These are phyloP conservation scores for Croton laevigatus DNA, from an alignment of 441 rosid genomes.

Conservation along the genomic window DNA sequence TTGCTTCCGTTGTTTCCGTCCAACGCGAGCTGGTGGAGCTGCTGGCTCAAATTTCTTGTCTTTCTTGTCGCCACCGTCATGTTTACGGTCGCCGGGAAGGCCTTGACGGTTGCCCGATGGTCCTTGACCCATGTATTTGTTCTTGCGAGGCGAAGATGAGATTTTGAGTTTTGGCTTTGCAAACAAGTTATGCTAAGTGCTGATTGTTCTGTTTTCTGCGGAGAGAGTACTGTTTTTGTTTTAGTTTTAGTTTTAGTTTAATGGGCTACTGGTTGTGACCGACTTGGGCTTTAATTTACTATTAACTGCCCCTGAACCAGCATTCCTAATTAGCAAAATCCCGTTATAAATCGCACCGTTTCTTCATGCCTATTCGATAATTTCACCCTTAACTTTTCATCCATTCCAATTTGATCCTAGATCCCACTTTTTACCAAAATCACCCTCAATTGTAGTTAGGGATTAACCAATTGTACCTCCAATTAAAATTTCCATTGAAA, in stretches of 20 bases:
- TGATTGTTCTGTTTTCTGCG: too few relatives aligned
- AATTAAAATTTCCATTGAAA: too few relatives aligned
- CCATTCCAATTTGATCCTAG: too few relatives aligned
- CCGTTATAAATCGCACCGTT: too few relatives aligned
- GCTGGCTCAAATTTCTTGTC: constrained; percentile 61
- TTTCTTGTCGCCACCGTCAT: constrained; percentile 31
- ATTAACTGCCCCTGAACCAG: too few relatives aligned
- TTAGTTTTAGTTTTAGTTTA: neutral
- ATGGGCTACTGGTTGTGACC: neutral
- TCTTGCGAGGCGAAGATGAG: neutral
- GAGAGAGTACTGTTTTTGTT: neutral
- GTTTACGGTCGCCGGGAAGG: constrained; percentile 28
- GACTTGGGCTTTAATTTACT: neutral
- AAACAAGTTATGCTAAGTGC: constrained; percentile 8
- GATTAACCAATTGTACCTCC: too few relatives aligned
- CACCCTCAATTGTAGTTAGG: too few relatives aligned
- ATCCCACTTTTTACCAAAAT: too few relatives aligned
- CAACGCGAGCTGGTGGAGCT: constrained; percentile 87
- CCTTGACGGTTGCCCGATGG: constrained; percentile 33
- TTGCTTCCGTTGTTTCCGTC: constrained; percentile 84
- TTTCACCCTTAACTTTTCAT: too few relatives aligned
- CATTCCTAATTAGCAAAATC: too few relatives aligned
- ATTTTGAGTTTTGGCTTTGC: constrained; percentile 16
- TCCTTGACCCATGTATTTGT: constrained; percentile 31
- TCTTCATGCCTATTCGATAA: too few relatives aligned